These are phyloP conservation scores for Davidsoniella eucalypti DNA, from an alignment of 2,329 filamentous ascomycete species.

Conservation along the genomic window DNA sequence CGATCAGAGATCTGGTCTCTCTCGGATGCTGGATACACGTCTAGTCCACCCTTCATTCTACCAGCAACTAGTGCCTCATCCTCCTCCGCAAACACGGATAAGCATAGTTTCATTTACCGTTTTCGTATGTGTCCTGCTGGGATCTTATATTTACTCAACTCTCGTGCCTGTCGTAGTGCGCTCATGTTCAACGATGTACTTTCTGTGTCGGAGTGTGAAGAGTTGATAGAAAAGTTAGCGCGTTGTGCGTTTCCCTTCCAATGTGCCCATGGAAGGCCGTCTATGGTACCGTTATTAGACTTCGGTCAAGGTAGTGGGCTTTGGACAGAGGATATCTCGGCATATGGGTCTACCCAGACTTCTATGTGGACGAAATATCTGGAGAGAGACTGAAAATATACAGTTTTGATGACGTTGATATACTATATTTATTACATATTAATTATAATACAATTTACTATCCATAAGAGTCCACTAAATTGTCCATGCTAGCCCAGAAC, in stretches of 20 bases:
- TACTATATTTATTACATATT: background rate
- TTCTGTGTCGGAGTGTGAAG: constrained; percentile 36
- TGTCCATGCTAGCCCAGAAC: constrained; percentile 34
- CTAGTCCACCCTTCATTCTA: background rate
- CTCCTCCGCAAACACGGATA: background rate
- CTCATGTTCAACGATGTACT: constrained; percentile 76
- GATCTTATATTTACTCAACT: constrained; percentile 61
- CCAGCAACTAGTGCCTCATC: background rate
- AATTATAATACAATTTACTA: background rate
- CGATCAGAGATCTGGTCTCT: constrained; percentile 57
- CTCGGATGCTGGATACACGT: constrained; percentile 24
- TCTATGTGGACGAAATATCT: constrained; percentile 8
- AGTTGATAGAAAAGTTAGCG: constrained; percentile 40
- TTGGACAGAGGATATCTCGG: background rate
- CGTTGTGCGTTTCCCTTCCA: constrained; percentile 60
- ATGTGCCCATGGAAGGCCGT: constrained; percentile 63
- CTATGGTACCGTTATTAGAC: constrained; percentile 45
- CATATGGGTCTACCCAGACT: background rate
- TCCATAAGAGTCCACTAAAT: background rate
- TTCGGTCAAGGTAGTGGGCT: constrained; percentile 20
- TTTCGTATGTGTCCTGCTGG: constrained; percentile 58
- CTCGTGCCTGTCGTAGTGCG: constrained; percentile 61
- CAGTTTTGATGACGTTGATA: background rate
- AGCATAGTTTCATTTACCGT: constrained; percentile 36
- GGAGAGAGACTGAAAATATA: background rate